Evolutionary conservation across 1,139 yeast genomes (phyloP), one percentile per base, ranked within the genome.

Genomic region (Kodamaea anthophila): DNA sequence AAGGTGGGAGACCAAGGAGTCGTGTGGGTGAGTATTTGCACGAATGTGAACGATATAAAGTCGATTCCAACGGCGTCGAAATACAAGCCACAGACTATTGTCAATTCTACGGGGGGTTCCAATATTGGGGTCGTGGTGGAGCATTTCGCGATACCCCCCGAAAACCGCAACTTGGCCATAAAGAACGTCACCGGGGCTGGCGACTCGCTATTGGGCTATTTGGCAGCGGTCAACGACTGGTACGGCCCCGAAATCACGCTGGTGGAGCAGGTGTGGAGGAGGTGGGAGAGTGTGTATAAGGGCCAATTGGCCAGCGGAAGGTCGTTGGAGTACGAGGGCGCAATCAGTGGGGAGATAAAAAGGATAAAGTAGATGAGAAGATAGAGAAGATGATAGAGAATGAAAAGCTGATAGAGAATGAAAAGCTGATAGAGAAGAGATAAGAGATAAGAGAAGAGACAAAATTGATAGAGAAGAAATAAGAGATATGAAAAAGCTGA

Each of bases 1-100:
- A 86, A 85, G 45, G 66, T 76, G 28, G 95, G 95, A 0, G 44
- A 64, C 2, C 55, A 71, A 22, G 96, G 96, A 0, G 69, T 83
- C 0, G 31, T 79, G 5, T 38, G 68, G 6, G 50, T 83, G 9
- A 53, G 59, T 19, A 32, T 58, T n/a, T 49, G 55, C 12, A 44
- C 53, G 7, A 50, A 47, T 24, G 47, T 53, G 9, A 37, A 47
- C 7, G 64, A 55, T 37, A 58, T 53, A 38, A 47, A 45, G 23
- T 58, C 65, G 1, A 43, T 61, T 9, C 68, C 68, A 4, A 61
- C 67, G 2, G 46, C 59, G 1, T 60, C 68, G 0, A 31, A 30
- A n/a, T 59, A 42, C 32, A 40, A 34, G 23, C 70, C 58, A 55
- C 36, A 37, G 2, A 37, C 39, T 15, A 46, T 40, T 1, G 19